Percentiles rank a stretch among this genome's conserved stretches.
These are phyloP conservation scores for Xanthoconium separans DNA, from an alignment of 1,284 basidiomycete genomes.

Conservation along the genomic window DNA sequence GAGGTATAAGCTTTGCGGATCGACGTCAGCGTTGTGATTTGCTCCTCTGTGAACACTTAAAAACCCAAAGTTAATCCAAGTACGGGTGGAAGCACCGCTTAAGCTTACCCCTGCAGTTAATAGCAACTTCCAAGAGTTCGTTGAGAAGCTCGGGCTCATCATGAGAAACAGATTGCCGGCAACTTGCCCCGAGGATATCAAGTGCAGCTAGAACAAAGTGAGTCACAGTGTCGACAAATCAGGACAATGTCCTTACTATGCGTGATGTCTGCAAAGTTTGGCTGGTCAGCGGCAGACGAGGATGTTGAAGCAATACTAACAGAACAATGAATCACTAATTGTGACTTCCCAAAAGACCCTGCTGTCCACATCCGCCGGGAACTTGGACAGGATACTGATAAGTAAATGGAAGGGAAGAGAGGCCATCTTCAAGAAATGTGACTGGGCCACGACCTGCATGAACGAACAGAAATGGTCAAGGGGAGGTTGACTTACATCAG, in stretches of 20 bases:
- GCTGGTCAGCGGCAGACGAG: slow-evolving; percentile 5
- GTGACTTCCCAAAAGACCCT: slow-evolving; percentile 65
- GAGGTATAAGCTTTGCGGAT: slow-evolving; percentile 27
- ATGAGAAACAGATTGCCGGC: slow-evolving; percentile 36
- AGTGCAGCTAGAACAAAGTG: slow-evolving; percentile 29
- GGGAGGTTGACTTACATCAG: slow-evolving; percentile 54
- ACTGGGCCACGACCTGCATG: slow-evolving; percentile 40
- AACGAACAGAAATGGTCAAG: slow-evolving; percentile 5
- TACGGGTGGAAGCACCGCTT: background rate
- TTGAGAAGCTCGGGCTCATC: slow-evolving; percentile 42
- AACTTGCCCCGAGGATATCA: slow-evolving; percentile 33
- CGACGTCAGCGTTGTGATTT: slow-evolving; percentile 43
- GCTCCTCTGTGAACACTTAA: slow-evolving; percentile 61
- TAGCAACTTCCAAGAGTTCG: slow-evolving; percentile 52
- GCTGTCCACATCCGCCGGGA: slow-evolving; percentile 69
- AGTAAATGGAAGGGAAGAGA: slow-evolving; percentile 75
- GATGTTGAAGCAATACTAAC: slow-evolving; percentile 39
- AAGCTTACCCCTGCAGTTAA: slow-evolving; percentile 55
- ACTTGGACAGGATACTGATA: slow-evolving; percentile 69
- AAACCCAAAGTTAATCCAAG: slow-evolving; percentile 3
- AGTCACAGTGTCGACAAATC: background rate
- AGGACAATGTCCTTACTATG: slow-evolving; percentile 17
- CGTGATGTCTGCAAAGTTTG: slow-evolving; percentile 16
- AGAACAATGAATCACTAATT: slow-evolving; percentile 62
- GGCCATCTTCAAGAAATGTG: slow-evolving; percentile 80